Base-by-base conservation (phyloP, 768 basidiomycete species). In the Hypsizygus marmoreus region DNA sequence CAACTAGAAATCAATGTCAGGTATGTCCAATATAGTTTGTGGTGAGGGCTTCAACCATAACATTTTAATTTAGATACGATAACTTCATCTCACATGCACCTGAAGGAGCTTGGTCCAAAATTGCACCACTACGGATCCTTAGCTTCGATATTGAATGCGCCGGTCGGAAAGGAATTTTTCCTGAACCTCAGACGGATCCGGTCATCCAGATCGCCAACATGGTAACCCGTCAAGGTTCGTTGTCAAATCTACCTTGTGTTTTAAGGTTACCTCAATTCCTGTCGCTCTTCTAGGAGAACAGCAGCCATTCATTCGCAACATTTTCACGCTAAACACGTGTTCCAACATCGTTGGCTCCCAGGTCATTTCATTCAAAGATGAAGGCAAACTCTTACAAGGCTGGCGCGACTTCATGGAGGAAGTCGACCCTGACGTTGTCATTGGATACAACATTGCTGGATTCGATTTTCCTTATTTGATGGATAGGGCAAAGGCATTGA, bases 71-170 rank as follows among this genome's bases (percentile, higher is more conserved):
- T 49, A 95, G 94, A 64, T 93, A 84, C 69, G 79, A 94, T 48
- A 74, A 77, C 16, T 88, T 99, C 58, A 84, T 90, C 43, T 97
- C 97, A 2, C 88, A 99, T 67, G 68, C 86, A 3, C 89, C 97
- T 1, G 97, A 97, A 62, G 95, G 88, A 2, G 76, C 82, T 31
- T 98, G 95, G 91, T 88, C 91, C 2, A 86, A 82, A 51, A 84
- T 95, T 40, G 95, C 97, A 0, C 97, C 97, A 0, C 71, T 98
- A 0, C 84, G 97, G 13, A 90, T 97, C 58, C 76, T 99, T 23
- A 95, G 92, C 58, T 99, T 99, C 58, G 97, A 99, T 81, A 97
- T 99, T 56, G 97, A 99, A 68, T 99, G 97, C 67, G 97, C 97
- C 0, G 97, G 97, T 16, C 74, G 97, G 19, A 97, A 97, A 59